Percentiles rank a stretch among this genome's conserved stretches.
phyloP scores from a whole-genome alignment of 768 basidiomycete species.

The Phanerodontia chrysosporium region DNA sequence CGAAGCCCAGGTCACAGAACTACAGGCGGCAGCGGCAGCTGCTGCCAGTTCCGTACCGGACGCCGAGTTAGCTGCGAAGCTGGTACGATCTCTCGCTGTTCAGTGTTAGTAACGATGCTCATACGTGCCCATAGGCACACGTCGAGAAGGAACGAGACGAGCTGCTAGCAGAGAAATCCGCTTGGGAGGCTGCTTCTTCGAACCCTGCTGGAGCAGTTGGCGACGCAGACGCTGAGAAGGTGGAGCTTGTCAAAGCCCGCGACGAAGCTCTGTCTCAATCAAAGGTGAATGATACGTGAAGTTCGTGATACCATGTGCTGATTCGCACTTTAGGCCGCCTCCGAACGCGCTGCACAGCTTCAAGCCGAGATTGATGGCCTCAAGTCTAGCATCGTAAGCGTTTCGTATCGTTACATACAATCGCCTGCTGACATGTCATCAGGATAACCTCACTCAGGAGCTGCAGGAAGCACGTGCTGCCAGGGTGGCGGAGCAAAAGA shows the following conservation, averaged over 20 bases:
- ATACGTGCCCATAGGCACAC: slow-evolving; percentile 38
- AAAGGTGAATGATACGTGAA: slow-evolving; percentile 38
- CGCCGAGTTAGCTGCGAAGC: slow-evolving; percentile 20
- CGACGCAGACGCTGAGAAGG: slow-evolving; percentile 59
- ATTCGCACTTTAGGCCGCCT: slow-evolving; percentile 19
- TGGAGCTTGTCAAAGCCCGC: slow-evolving; percentile 49
- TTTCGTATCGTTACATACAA: background rate
- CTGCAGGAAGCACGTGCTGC: slow-evolving; percentile 50
- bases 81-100: slow-evolving; percentile 27
- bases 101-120: background rate
- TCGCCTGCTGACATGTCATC: background rate
- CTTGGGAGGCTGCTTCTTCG: slow-evolving; percentile 30
- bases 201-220: slow-evolving; percentile 26
- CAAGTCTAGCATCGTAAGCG: slow-evolving; percentile 20
- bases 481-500: slow-evolving; percentile 43
- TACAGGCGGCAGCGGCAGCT: slow-evolving; percentile 28
- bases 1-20: slow-evolving; percentile 35
- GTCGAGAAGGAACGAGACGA: slow-evolving; percentile 58
- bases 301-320: background rate
- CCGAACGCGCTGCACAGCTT: slow-evolving; percentile 20
- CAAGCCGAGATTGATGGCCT: slow-evolving; percentile 21
- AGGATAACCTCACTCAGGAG: slow-evolving; percentile 63
- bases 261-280: slow-evolving; percentile 56
- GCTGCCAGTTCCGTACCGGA: slow-evolving; percentile 6
- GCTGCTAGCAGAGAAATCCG: slow-evolving; percentile 55